These are phyloP conservation scores for Heterobasidion parviporum DNA, from an alignment of 1,284 basidiomycete genomes.

Conservation along the genomic window DNA sequence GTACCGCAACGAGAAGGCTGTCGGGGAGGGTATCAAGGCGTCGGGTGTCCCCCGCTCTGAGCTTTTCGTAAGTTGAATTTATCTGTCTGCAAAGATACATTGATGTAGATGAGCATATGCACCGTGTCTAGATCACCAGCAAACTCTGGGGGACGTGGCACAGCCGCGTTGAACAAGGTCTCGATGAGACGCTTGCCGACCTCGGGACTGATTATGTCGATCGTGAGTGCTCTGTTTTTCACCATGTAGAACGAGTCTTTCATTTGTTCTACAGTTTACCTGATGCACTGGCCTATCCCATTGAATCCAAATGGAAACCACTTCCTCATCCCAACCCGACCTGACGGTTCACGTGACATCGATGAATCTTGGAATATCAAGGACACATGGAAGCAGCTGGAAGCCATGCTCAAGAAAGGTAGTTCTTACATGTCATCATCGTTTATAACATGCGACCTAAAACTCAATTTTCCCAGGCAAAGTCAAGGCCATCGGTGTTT, in stretches of 20 bases:
- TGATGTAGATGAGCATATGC: not conserved
- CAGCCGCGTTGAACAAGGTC: constrained; percentile 60
- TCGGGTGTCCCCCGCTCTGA: constrained; percentile 75
- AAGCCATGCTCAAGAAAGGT: constrained; percentile 63
- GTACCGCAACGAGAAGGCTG: constrained; percentile 67
- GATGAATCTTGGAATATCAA: constrained; percentile 56
- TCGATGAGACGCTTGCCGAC: constrained; percentile 64
- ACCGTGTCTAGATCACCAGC: constrained; percentile 45
- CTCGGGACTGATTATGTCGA: constrained; percentile 78
- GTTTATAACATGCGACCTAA: not conserved
- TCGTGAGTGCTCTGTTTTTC: constrained; percentile 29
- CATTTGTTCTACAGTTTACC: constrained; percentile 41
- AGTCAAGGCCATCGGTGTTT: constrained; percentile 40
- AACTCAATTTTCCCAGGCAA: constrained; percentile 18
- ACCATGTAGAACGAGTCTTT: not conserved
- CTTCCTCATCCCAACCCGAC: constrained; percentile 46
- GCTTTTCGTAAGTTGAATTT: constrained; percentile 56
- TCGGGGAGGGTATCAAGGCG: constrained; percentile 77
- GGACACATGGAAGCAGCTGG: constrained; percentile 82
- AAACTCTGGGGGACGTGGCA: constrained; percentile 72
- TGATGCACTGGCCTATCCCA: constrained; percentile 80
- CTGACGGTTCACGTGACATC: constrained; percentile 64
- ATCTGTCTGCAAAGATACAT: not conserved
- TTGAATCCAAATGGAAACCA: constrained; percentile 72
- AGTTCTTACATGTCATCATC: not conserved